These are phyloP conservation scores for Fusarium pseudocircinatum DNA, from an alignment of 2,329 filamentous ascomycete genomes.

Conservation along the genomic window DNA sequence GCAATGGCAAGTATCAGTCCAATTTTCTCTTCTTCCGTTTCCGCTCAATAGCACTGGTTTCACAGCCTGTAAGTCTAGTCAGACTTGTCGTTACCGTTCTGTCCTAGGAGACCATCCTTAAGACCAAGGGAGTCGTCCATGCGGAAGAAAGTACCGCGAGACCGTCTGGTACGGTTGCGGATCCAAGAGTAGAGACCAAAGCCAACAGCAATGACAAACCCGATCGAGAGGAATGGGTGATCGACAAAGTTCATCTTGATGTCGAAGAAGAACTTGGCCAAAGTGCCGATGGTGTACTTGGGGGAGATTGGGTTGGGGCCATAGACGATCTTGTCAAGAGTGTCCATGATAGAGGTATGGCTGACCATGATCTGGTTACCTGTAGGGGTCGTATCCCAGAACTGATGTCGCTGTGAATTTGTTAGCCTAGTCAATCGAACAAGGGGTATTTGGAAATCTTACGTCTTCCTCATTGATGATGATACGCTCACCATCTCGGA, in stretches of 20 bases:
- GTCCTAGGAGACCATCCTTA: slow-evolving; percentile 73
- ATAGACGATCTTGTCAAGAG: slow-evolving; percentile 75
- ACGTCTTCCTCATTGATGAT: slow-evolving; percentile 98
- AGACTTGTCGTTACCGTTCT: slow-evolving; percentile 49
- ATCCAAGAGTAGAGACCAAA: slow-evolving; percentile 64
- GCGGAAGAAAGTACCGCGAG: slow-evolving; percentile 68
- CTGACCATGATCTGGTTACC: slow-evolving; percentile 91
- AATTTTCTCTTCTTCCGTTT: not conserved
- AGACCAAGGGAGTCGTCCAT: slow-evolving; percentile 66
- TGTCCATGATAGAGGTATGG: slow-evolving; percentile 90
- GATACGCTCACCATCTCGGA: slow-evolving; percentile 87
- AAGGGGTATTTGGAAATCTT: slow-evolving; percentile 55
- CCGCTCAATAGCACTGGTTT: not conserved
- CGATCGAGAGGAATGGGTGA: slow-evolving; percentile 67
- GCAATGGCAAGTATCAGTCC: not conserved
- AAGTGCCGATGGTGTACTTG: slow-evolving; percentile 78
- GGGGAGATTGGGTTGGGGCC: slow-evolving; percentile 76
- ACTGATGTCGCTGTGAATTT: slow-evolving; percentile 77
- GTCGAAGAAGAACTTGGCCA: slow-evolving; percentile 78
- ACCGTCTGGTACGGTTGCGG: slow-evolving; percentile 63
- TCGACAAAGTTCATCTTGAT: slow-evolving; percentile 67
- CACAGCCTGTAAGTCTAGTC: slow-evolving; percentile 38
- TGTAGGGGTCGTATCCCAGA: slow-evolving; percentile 92
- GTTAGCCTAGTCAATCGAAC: slow-evolving; percentile 45
- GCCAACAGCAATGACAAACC: slow-evolving; percentile 65